Conservation (phyloP, 306 rosid species). For the Cucumis melo region DNA sequence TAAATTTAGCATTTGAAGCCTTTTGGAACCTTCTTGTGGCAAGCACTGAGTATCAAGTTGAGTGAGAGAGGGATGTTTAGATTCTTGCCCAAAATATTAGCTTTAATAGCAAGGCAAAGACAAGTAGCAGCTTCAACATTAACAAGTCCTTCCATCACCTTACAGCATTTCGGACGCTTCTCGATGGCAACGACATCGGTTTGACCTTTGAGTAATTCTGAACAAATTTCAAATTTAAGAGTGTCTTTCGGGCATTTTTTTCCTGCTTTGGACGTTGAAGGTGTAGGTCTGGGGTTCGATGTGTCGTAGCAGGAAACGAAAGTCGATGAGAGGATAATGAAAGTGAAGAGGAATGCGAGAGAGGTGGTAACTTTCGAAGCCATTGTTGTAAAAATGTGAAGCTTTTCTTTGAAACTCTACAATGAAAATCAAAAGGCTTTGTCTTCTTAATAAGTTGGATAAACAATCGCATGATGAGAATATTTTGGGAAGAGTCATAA, state of each 20-base stretch:
- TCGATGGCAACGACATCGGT: constrained; percentile 31
- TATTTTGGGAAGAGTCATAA: too few species aligned
- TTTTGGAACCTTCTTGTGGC: constrained; percentile 25
- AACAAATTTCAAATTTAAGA: constrained; percentile 44
- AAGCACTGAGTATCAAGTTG: constrained; percentile 58
- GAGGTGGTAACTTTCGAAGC: constrained; percentile 2
- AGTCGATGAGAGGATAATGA: not conserved
- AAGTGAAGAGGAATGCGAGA: not conserved
- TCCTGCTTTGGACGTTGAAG: not conserved
- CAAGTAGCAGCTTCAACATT: constrained; percentile 62
- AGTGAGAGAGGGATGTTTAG: constrained; percentile 56
- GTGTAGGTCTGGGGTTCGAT: not conserved
- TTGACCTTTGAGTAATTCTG: constrained; percentile 34
- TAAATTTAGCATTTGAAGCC: constrained; percentile 30
- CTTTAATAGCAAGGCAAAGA: constrained; percentile 60
- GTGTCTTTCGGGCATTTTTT: constrained; percentile 46
- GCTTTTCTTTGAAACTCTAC: not conserved
- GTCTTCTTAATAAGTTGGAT: too few species aligned
- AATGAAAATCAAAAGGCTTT: not conserved
- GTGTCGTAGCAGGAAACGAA: not conserved
- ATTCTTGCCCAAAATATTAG: constrained; percentile 47
- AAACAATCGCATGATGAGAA: too few species aligned
- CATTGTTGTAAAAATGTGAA: not conserved
- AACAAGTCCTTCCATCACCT: constrained; percentile 44
- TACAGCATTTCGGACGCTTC: constrained; percentile 53